Evolutionary conservation across 202 grass and related monocot species (phyloP).

Genomic region (Dendrocalamus latiflorus): DNA sequence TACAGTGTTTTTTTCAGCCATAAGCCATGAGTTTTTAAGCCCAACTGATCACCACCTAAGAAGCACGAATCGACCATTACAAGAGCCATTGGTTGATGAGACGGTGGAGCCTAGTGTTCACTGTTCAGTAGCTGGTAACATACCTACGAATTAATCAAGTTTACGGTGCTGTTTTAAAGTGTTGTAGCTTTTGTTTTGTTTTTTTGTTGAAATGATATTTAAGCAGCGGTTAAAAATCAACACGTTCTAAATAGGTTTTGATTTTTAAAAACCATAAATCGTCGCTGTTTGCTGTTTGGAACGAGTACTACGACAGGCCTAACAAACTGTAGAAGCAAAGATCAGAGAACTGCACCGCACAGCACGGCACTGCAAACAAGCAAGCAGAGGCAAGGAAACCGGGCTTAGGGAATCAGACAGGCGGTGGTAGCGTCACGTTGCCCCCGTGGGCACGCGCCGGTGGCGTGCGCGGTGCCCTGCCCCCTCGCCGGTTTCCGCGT

Average conservation of each 20-base stretch:
- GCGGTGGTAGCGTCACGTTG: slow-evolving; percentile 32
- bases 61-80: neutral
- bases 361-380: neutral
- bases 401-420: neutral
- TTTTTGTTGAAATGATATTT: too few species aligned
- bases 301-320: neutral
- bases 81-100: neutral
- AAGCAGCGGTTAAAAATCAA: too few species aligned
- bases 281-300: too few species aligned
- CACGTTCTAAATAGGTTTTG: rapidly evolving
- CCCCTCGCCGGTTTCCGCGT: slow-evolving; percentile 22
- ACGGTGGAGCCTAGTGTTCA: neutral
- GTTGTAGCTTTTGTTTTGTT: too few species aligned
- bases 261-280: too few species aligned
- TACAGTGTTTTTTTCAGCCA: too few species aligned
- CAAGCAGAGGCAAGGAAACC: slow-evolving; percentile 17
- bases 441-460: slow-evolving; percentile 9
- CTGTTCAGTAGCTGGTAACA: neutral
- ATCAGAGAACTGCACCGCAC: neutral
- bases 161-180: too few species aligned
- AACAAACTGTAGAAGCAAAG: neutral
- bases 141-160: neutral
- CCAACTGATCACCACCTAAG: too few species aligned
- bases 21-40: too few species aligned
- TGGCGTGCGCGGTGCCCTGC: neutral